These are phyloP conservation scores for Ceriops zippeliana DNA, from an alignment of 345 rosid species.

Conservation along the genomic window DNA sequence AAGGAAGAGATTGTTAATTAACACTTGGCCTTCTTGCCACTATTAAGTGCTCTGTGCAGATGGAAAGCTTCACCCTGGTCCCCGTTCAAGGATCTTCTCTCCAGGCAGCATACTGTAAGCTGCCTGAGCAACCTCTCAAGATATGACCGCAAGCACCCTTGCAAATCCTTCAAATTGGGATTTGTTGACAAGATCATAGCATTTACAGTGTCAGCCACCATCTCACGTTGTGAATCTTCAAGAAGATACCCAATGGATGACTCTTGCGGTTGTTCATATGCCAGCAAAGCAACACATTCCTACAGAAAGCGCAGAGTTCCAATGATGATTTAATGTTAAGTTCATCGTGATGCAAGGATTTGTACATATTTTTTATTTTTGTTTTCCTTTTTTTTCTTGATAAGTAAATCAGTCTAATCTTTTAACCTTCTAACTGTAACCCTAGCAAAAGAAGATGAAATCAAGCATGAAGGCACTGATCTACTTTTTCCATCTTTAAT, in stretches of 20 bases:
- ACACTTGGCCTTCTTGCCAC: slow-evolving; percentile 34
- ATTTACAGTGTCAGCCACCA: slow-evolving; percentile 85
- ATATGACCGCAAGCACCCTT: slow-evolving; percentile 51
- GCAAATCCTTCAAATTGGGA: slow-evolving; percentile 52
- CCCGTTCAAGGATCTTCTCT: slow-evolving; percentile 67
- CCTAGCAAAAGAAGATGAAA: too few relatives aligned
- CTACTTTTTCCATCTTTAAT: too few relatives aligned
- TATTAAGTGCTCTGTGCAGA: slow-evolving; percentile 52
- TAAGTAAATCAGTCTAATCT: too few relatives aligned
- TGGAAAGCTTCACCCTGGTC: slow-evolving; percentile 81
- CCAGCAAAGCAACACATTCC: slow-evolving; percentile 88
- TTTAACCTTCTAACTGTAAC: too few relatives aligned
- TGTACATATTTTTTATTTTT: too few relatives aligned
- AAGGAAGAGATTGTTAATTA: slow-evolving; percentile 10
- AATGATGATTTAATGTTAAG: too few relatives aligned
- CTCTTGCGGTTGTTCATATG: slow-evolving; percentile 62
- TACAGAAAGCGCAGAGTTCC: slow-evolving; percentile 20
- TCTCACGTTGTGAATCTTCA: slow-evolving; percentile 67
- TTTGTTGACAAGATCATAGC: slow-evolving; percentile 70
- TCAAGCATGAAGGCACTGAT: too few relatives aligned
- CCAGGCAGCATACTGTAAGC: slow-evolving; percentile 74
- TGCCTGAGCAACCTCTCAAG: slow-evolving; percentile 83
- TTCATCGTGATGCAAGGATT: too few relatives aligned
- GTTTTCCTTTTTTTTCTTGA: too few relatives aligned
- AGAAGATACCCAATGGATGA: slow-evolving; percentile 70